Conservation (phyloP, 352 stramenopile species). For the Poterioochromonas sp. region DNA sequence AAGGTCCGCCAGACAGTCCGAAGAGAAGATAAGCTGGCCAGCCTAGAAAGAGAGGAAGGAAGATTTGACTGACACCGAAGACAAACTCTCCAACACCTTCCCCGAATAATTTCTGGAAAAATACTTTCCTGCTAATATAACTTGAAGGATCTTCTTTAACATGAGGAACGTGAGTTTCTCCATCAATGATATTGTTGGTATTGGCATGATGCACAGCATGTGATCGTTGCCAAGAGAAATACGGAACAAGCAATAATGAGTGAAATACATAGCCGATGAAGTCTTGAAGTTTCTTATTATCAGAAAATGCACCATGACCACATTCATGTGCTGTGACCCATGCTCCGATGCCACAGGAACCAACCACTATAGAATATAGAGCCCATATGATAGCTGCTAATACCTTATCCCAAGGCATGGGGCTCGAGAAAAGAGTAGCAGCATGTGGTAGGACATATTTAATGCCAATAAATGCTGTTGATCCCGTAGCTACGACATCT, state of each 20-base stretch:
- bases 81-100: conserved; percentile 50
- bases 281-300: conserved; percentile 81
- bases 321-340: conserved; percentile 93
- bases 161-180: conserved; percentile 65
- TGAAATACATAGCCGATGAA: conserved; percentile 81
- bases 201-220: conserved; percentile 90
- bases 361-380: neutral
- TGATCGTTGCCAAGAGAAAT: conserved; percentile 88
- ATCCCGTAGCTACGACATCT: neutral
- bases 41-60: conserved; percentile 56
- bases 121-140: conserved; percentile 29
- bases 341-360: neutral
- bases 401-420: neutral
- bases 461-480: neutral
- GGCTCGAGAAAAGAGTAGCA: neutral
- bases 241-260: conserved; percentile 75
- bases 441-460: neutral
- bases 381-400: neutral
- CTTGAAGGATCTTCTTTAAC: conserved; percentile 42
- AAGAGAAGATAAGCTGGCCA: conserved; percentile 61
- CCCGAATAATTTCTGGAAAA: conserved; percentile 49
- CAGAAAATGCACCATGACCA: conserved; percentile 83
- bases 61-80: conserved; percentile 50
- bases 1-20: conserved; percentile 54
- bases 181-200: conserved; percentile 79